Base-by-base conservation (phyloP, 805 yeast species). In the Scheffersomyces amazonensis region DNA sequence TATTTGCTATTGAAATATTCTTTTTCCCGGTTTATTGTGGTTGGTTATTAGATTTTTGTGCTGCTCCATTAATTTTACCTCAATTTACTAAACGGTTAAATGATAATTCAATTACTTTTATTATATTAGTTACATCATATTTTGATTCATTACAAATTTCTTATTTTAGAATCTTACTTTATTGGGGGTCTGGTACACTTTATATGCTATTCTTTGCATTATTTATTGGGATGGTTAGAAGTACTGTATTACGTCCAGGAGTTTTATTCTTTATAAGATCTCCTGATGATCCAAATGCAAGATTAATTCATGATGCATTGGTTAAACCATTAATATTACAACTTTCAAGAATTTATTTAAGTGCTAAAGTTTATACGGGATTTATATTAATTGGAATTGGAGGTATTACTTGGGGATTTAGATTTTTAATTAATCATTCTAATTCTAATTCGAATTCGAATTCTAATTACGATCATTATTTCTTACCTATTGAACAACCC, bases 1-100 rank as follows among this genome's bases (percentile, higher is more conserved):
- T 93, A 18, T 84, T 90, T 53, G 74, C 81, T 4, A 74, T 87
- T 34, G 99, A 93, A 56, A 72, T 89, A 35, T 71, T 85, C n/a
- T 67, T 83, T 5, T 91, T 93, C 65, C 99, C 99, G 1, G 70
- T 85, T 0, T 80, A 80, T 49, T 89, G 97, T 52, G 99, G 99
- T 1, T 60, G 78, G 47, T 73, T 88, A 52, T 58, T 91, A 19
- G 90, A 84, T 48, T 65, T 83, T 41, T 81, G 88, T 2, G 45
- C 81, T 3, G 67, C 82, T 3, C 93, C 95, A 1, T 47, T 84
- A 3, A 50, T 80, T 5, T 37, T 52, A 16, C 40, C 40, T 2
- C 27, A 23, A n/a, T 52, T 52, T 15, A 36, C 45, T 13, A 40
- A 32, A 10, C 38, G 32, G 16, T 23, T 17, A n/a, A 16, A 33